Conservation (phyloP, 306 rosid species). For the Rosa persica region DNA sequence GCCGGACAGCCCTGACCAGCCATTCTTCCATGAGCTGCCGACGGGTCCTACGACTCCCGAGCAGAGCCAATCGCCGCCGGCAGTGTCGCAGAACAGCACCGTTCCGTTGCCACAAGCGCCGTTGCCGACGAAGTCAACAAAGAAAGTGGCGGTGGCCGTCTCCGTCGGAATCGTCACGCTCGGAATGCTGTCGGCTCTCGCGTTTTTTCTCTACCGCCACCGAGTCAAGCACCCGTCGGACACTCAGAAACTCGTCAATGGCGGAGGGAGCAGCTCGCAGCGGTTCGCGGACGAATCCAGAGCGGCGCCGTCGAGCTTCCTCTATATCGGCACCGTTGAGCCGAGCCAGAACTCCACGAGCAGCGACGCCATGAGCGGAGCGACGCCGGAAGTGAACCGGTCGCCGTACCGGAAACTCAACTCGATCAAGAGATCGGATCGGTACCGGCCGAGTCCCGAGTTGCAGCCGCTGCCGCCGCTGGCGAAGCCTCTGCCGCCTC, state of each 20-base stretch:
- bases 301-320: constrained; percentile 62
- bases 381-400: constrained; percentile 32
- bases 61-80: constrained; percentile 53
- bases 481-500: constrained; percentile 31
- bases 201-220: constrained; percentile 79
- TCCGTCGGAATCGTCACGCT: constrained; percentile 89
- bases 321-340: constrained; percentile 90
- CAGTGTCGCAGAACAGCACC: constrained; percentile 30
- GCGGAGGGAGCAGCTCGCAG: constrained; percentile 29
- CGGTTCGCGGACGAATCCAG: constrained; percentile 43
- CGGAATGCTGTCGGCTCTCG: constrained; percentile 92
- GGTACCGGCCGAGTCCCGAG: constrained; percentile 92
- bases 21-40: constrained; percentile 74
- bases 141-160: constrained; percentile 73
- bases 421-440: constrained; percentile 72
- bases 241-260: constrained; percentile 59
- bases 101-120: constrained; percentile 65
- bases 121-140: constrained; percentile 67
- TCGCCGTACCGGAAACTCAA: constrained; percentile 76
- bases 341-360: constrained; percentile 40
- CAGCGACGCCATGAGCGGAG: constrained; percentile 23
- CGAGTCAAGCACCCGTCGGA: constrained; percentile 64
- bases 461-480: constrained; percentile 91
- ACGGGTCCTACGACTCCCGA: constrained; percentile 47
- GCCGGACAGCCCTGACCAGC: constrained; percentile 45